Evolutionary conservation across 176 grass and related monocot genomes (phyloP), one percentile per base, ranked within the genome.

Genomic region (Triticum urartu): DNA sequence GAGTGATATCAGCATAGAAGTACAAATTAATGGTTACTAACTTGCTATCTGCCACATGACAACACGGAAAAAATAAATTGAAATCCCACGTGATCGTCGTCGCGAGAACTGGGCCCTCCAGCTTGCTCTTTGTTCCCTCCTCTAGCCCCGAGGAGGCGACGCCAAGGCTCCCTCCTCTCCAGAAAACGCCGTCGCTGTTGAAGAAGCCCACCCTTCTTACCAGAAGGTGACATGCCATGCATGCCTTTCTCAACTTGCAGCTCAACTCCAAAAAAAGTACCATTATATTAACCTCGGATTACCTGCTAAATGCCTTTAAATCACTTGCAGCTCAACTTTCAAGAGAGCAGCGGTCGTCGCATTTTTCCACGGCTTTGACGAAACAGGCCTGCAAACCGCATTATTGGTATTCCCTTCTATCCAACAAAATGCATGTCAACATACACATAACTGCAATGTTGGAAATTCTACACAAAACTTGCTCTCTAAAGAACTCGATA

Each of bases 311-410:
- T 78, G 35, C 21, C 11, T 78, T 34, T 14, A 22, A 72, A 66
- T 84, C 72, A 82, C 18, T 79, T 91, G 89, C 93, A 95, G 93
- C 81, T 87, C 82, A 47, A 89, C 86, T 9, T 87, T 95, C 85
- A 85, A 72, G 10, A 87, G 86, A 75, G 93, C 86, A 15, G 86
- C 88, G 4, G 50, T 79, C 38, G 54, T 92, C 64, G 83, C 70
- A 83, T 91, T 92, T 83, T 95, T 95, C 69, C 20, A 84, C 22
- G 69, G 81, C 83, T 88, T 92, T 91, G 88, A 83, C 54, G 91
- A 95, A 20, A 64, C 81, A 80, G 93, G 93, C 59, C 26, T 88
- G 38, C 86, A 91, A 33, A 84, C 67, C 72, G 54, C 90, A 82
- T 8, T 95, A 82, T 21, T 89, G 90, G 93, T 95, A 95, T 25